Conservation (phyloP, 352 stramenopile genomes). For the Globisporangium nagaii region DNA sequence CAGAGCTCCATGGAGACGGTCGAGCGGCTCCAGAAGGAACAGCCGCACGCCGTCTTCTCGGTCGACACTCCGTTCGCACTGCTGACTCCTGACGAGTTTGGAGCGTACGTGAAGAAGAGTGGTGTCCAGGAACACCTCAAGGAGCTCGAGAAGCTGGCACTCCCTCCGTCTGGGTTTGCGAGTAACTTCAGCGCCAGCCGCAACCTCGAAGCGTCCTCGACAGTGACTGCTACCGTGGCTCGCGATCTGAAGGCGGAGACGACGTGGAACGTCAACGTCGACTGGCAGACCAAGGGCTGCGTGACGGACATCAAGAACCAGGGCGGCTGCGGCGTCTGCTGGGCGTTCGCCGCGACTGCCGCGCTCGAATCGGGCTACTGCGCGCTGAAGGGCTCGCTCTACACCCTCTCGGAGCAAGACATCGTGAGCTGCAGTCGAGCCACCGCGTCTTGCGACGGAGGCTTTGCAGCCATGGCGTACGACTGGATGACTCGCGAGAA, state of each 20-base stretch:
- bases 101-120: constrained; percentile 24
- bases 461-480: not conserved
- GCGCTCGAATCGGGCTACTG: constrained; percentile 47
- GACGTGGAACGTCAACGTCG: constrained; percentile 17
- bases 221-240: too few relatives aligned
- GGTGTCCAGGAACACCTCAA: too few relatives aligned
- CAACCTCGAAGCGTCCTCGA: too few relatives aligned
- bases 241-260: too few relatives aligned
- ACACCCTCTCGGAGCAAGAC: constrained; percentile 22
- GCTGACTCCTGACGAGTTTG: constrained; percentile 62
- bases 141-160: constrained; percentile 2
- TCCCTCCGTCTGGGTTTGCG: too few relatives aligned
- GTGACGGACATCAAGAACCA: constrained; percentile 71
- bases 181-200: too few relatives aligned
- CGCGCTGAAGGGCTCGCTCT: too few relatives aligned
- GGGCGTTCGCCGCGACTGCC: constrained; percentile 44
- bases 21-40: constrained; percentile 29
- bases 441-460: not conserved
- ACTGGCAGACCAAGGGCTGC: constrained; percentile 57
- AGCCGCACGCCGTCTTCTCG: constrained; percentile 60
- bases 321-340: constrained; percentile 41
- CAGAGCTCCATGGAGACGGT: constrained; percentile 12
- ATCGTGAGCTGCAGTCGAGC: constrained; percentile 3
- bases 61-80: constrained; percentile 62
- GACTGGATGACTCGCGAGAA: constrained; percentile 10